Conservation (phyloP, 2,329 filamentous ascomycete species). For the Fusarium chaquense region DNA sequence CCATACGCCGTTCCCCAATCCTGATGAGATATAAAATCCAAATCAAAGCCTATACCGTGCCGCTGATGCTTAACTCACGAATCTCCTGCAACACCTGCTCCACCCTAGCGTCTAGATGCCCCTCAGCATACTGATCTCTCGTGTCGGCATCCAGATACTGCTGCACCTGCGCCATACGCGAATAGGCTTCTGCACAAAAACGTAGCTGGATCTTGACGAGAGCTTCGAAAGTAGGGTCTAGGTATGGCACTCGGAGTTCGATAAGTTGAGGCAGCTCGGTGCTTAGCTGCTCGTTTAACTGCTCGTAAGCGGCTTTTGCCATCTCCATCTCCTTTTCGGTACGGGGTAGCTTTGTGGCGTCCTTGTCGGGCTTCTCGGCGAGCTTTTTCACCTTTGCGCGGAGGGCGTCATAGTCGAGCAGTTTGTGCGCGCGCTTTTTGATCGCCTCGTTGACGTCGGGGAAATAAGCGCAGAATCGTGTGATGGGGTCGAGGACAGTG, state of each 20-base stretch:
- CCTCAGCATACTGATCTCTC: slow-evolving; percentile 93
- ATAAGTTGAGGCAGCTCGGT: slow-evolving; percentile 95
- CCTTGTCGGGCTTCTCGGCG: slow-evolving; percentile 98
- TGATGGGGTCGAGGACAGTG: slow-evolving; percentile 95
- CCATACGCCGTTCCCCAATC: slow-evolving; percentile 48
- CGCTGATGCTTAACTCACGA: slow-evolving; percentile 91
- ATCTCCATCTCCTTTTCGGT: slow-evolving; percentile 97
- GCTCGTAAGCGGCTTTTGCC: slow-evolving; percentile 92
- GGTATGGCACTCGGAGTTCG: slow-evolving; percentile 94
- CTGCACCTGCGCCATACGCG: slow-evolving; percentile 98
- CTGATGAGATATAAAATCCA: slow-evolving; percentile 18
- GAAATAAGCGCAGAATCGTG: slow-evolving; percentile 97
- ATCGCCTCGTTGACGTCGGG: slow-evolving; percentile 99
- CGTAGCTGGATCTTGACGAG: slow-evolving; percentile 98
- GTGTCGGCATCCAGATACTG: slow-evolving; percentile 97
- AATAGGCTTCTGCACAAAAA: slow-evolving; percentile 98
- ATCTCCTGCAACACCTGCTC: slow-evolving; percentile 98
- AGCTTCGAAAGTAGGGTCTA: slow-evolving; percentile 96
- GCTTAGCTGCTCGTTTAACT: slow-evolving; percentile 95
- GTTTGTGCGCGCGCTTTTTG: slow-evolving; percentile 98
- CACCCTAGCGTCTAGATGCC: slow-evolving; percentile 89
- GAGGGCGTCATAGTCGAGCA: slow-evolving; percentile 97
- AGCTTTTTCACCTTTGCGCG: slow-evolving; percentile 97
- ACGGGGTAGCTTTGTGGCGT: slow-evolving; percentile 93
- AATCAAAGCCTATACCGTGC: slow-evolving; percentile 64